Conservation (phyloP, 805 yeast species). For the Candida alai region DNA sequence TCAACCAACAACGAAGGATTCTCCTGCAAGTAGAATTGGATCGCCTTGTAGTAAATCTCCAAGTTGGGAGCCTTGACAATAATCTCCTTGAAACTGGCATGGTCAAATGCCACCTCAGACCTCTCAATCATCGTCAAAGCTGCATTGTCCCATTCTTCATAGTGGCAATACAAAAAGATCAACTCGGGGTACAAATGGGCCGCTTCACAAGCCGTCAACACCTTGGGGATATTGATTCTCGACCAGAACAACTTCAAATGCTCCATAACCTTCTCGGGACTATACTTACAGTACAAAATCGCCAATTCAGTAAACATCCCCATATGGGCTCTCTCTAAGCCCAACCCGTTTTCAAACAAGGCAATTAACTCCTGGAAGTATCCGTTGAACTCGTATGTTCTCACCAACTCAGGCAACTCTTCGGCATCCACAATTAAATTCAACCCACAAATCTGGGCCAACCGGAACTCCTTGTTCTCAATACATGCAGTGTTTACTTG, state of each 20-base stretch:
- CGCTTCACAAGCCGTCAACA: constrained; percentile 84
- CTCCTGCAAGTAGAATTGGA: constrained; percentile 87
- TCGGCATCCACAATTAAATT: constrained; percentile 96
- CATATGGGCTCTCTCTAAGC: constrained; percentile 98
- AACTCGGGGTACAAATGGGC: constrained; percentile 97
- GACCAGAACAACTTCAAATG: constrained; percentile 98
- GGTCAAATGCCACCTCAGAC: constrained; percentile 90
- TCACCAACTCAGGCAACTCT: constrained; percentile 86
- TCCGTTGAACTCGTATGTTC: constrained; percentile 83
- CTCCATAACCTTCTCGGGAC: constrained; percentile 88
- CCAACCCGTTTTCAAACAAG: constrained; percentile 91
- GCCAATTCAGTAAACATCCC: constrained; percentile 99
- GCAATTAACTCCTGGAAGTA: constrained; percentile 89
- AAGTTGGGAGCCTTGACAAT: constrained; percentile 91
- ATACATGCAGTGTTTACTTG: constrained; percentile 96
- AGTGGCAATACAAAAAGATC: constrained; percentile 94
- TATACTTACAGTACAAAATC: constrained; percentile 82
- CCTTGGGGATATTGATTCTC: constrained; percentile 95
- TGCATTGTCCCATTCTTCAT: constrained; percentile 99
- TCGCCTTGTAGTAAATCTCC: constrained; percentile 96
- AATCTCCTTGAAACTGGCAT: constrained; percentile 88
- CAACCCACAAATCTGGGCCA: constrained; percentile 98
- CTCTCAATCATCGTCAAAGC: constrained; percentile 94
- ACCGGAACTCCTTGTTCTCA: constrained; percentile 88
- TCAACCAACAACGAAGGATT: constrained; percentile 90